Evolutionary conservation across 2,329 filamentous ascomycete species (phyloP).

Genomic region (Trichoderma gracile): DNA sequence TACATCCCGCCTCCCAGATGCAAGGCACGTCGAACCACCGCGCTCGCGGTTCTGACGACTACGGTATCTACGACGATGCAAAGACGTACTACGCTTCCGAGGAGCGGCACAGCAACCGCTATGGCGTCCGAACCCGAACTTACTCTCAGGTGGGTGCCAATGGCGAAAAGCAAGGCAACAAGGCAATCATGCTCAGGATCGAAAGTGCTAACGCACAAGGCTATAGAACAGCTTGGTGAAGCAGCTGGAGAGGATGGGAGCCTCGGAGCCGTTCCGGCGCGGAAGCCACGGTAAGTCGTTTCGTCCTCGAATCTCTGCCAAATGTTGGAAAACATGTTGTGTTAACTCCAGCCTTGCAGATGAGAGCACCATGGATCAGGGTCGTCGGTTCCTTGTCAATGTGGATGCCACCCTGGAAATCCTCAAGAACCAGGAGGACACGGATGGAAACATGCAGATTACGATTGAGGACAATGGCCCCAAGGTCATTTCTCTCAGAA

Average conservation of each 20-base stretch:
- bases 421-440: slow-evolving; percentile 83
- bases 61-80: slow-evolving; percentile 57
- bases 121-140: slow-evolving; percentile 54
- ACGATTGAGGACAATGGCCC: slow-evolving; percentile 95
- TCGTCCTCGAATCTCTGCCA: background rate
- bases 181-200: no score
- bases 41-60: slow-evolving; percentile 47
- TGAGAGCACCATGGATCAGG: slow-evolving; percentile 65
- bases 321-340: background rate
- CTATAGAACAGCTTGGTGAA: slow-evolving; percentile 54
- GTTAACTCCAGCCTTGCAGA: slow-evolving; percentile 53
- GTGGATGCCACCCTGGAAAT: slow-evolving; percentile 81
- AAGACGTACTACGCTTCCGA: slow-evolving; percentile 61
- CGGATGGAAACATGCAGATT: slow-evolving; percentile 92
- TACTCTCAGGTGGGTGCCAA: slow-evolving; percentile 53
- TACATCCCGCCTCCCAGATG: slow-evolving; percentile 30
- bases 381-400: slow-evolving; percentile 79
- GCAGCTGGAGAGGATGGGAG: slow-evolving; percentile 54
- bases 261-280: slow-evolving; percentile 57
- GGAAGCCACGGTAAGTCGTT: slow-evolving; percentile 57
- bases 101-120: slow-evolving; percentile 52
- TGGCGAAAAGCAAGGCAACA: background rate
- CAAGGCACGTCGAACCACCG: slow-evolving; percentile 35
- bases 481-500: slow-evolving; percentile 84
- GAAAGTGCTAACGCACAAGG: background rate